Conservation (phyloP, 768 basidiomycete genomes). For the Suillus brevipes region DNA sequence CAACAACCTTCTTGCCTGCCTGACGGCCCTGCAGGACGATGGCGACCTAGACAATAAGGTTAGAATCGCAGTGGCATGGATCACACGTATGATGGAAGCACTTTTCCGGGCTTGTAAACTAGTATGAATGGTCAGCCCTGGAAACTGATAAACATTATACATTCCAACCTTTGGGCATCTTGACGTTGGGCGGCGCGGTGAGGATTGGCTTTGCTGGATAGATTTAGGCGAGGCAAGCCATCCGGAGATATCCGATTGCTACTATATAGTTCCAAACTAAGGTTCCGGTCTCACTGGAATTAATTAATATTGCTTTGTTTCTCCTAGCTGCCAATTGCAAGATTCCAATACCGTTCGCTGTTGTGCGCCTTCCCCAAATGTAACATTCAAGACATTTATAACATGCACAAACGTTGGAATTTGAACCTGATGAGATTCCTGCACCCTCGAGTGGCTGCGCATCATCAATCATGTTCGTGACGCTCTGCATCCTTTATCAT, state of each 20-base stretch:
- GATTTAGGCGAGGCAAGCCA: constrained; percentile 30
- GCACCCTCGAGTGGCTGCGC: not conserved
- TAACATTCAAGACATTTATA: not conserved
- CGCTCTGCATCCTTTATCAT: not conserved
- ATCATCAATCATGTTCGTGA: not conserved
- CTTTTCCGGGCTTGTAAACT: constrained; percentile 98
- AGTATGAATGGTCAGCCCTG: constrained; percentile 18
- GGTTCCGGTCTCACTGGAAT: constrained; percentile 9
- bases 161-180: constrained; percentile 44
- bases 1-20: constrained; percentile 98
- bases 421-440: not conserved
- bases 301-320: not conserved
- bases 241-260: constrained; percentile 32
- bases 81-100: constrained; percentile 28
- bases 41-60: constrained; percentile 59
- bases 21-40: constrained; percentile 99
- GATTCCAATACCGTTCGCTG: not conserved
- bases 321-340: not conserved
- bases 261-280: constrained; percentile 27
- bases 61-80: constrained; percentile 2
- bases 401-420: not conserved
- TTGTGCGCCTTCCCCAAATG: not conserved
- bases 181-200: constrained; percentile 35
- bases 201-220: constrained; percentile 23
- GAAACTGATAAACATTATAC: not conserved